phyloP scores from a whole-genome alignment of 1,284 basidiomycete species.

The Trametes hirsuta region DNA sequence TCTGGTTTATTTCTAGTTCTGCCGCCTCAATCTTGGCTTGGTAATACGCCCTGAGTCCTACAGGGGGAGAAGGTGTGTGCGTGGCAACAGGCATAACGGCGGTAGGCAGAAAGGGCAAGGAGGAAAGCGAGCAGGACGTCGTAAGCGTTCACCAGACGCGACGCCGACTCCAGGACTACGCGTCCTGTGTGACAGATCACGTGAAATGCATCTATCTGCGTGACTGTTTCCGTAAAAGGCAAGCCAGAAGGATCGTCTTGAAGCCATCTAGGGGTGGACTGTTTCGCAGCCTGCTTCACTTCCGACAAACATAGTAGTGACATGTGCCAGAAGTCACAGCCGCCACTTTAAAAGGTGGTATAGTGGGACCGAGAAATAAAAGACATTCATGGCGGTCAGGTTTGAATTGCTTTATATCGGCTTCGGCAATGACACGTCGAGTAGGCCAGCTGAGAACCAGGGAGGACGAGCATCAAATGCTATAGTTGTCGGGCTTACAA shows the following conservation, averaged over 20 bases:
- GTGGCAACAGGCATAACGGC: constrained; percentile 54
- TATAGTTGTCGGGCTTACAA: too few relatives aligned
- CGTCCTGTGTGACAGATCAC: constrained; percentile 24
- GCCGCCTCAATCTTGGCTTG: constrained; percentile 95
- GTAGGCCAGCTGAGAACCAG: too few relatives aligned
- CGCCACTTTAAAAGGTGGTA: too few relatives aligned
- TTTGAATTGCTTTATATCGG: too few relatives aligned
- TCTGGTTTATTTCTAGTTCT: constrained; percentile 92
- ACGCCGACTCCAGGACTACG: constrained; percentile 18
- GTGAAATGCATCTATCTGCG: background rate
- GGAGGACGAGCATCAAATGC: too few relatives aligned
- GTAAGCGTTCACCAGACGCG: constrained; percentile 12
- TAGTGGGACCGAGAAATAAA: too few relatives aligned
- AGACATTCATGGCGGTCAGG: too few relatives aligned
- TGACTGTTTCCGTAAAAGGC: constrained; percentile 12
- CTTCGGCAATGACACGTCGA: too few relatives aligned
- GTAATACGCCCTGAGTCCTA: constrained; percentile 87
- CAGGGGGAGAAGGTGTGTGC: constrained; percentile 51
- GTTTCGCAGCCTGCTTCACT: background rate
- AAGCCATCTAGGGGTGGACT: background rate
- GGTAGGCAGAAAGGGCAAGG: background rate
- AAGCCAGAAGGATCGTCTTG: constrained; percentile 16
- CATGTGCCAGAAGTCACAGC: too few relatives aligned
- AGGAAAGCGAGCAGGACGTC: constrained; percentile 4
- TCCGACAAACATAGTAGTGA: background rate